Conservation (phyloP, 306 rosid genomes). For the Cucumis sativus region Cucumber_9930_V3 NC_026655.2:24081001-24081500, state of each 20-base stretch:
- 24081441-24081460: background rate
- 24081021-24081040: background rate
- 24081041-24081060: background rate
- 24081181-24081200: conserved; percentile 73
- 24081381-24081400: background rate
- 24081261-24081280: conserved; percentile 75
- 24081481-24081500: background rate
- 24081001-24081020: background rate
- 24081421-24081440: background rate
- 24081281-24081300: conserved; percentile 85
- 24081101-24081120: conserved; percentile 15
- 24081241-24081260: conserved; percentile 68
- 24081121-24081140: conserved; percentile 77
- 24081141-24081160: conserved; percentile 51
- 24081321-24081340: conserved; percentile 91
- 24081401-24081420: background rate
- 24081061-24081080: background rate
- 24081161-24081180: conserved; percentile 52
- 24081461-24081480: background rate
- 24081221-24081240: conserved; percentile 74
- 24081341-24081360: conserved; percentile 54
- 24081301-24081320: conserved; percentile 74
- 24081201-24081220: conserved; percentile 77
- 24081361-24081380: conserved; percentile 45
- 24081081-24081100: background rate